Evolutionary conservation across 2,329 filamentous ascomycete species (phyloP).

Genomic region (Mollisiaceae sp.): DNA sequence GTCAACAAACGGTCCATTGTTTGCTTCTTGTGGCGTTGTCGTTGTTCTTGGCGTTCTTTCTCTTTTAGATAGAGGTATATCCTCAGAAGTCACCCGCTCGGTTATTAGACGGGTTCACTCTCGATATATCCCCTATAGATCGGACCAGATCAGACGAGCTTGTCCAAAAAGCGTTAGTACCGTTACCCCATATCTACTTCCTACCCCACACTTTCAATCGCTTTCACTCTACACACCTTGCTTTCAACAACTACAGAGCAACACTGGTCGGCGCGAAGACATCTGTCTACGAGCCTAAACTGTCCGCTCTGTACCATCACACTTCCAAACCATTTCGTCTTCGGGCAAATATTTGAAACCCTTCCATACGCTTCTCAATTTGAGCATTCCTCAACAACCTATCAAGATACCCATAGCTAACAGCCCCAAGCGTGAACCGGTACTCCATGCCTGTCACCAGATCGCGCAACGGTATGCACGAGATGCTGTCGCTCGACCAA

Average conservation of each 20-base stretch:
- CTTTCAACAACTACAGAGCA: neutral
- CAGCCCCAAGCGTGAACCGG: slow-evolving; percentile 72
- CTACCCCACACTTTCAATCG: slow-evolving; percentile 5
- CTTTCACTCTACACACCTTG: neutral
- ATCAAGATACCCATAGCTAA: slow-evolving; percentile 29
- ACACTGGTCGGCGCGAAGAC: neutral
- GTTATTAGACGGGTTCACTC: neutral
- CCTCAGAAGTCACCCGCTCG: neutral
- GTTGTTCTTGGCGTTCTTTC: neutral
- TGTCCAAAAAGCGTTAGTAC: neutral
- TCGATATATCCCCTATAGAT: neutral
- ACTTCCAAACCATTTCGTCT: neutral
- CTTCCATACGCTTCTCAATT: neutral
- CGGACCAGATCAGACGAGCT: neutral
- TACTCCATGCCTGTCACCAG: slow-evolving; percentile 92
- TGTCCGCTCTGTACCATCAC: neutral
- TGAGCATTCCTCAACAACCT: slow-evolving; percentile 10
- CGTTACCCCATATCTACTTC: neutral
- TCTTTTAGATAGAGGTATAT: neutral
- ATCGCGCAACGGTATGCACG: slow-evolving; percentile 69
- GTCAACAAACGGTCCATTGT: neutral
- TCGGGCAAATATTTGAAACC: neutral
- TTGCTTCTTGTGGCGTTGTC: neutral
- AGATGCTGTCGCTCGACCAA: slow-evolving; percentile 72
- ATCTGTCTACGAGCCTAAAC: neutral